phyloP scores from a whole-genome alignment of 1,139 yeast genomes.

The Tardiomyces blankii region DNA sequence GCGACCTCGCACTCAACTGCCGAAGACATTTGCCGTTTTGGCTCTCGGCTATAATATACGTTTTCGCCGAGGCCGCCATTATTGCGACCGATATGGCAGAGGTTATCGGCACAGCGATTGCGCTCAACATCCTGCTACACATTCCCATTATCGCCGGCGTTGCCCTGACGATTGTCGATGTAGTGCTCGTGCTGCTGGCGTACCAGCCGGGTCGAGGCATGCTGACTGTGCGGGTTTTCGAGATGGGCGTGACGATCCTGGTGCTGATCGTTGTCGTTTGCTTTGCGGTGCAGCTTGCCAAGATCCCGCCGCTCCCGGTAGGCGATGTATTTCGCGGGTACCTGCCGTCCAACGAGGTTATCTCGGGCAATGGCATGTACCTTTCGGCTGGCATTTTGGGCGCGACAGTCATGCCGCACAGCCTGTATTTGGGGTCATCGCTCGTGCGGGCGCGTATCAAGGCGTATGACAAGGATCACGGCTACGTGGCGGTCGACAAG shows the following conservation, averaged over 20 bases:
- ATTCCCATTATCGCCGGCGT: slow-evolving; percentile 77
- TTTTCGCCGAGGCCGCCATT: slow-evolving; percentile 69
- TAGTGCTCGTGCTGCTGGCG: slow-evolving; percentile 60
- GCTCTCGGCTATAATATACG: slow-evolving; percentile 46
- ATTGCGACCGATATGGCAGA: slow-evolving; percentile 82
- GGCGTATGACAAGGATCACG: slow-evolving; percentile 37
- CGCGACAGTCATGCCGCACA: slow-evolving; percentile 79
- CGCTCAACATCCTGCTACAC: slow-evolving; percentile 54
- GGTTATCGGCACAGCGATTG: slow-evolving; percentile 82
- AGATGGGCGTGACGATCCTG: slow-evolving; percentile 51
- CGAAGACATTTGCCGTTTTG: slow-evolving; percentile 50
- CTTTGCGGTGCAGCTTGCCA: slow-evolving; percentile 56
- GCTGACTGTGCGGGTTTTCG: slow-evolving; percentile 53
- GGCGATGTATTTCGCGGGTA: slow-evolving; percentile 56
- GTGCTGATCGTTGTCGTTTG: slow-evolving; percentile 64
- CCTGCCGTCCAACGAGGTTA: slow-evolving; percentile 54
- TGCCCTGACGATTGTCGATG: slow-evolving; percentile 59
- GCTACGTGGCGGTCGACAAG: slow-evolving; percentile 9
- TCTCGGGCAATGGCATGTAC: slow-evolving; percentile 53
- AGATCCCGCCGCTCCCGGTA: slow-evolving; percentile 37
- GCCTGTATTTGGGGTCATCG: slow-evolving; percentile 64
- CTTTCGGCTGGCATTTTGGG: slow-evolving; percentile 71
- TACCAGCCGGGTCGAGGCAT: slow-evolving; percentile 62
- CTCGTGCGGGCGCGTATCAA: slow-evolving; percentile 62
- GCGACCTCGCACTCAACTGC: slow-evolving; percentile 63